These are phyloP conservation scores for Solanum boliviense DNA, from an alignment of 257 asterid genomes.

Conservation along the genomic window DNA sequence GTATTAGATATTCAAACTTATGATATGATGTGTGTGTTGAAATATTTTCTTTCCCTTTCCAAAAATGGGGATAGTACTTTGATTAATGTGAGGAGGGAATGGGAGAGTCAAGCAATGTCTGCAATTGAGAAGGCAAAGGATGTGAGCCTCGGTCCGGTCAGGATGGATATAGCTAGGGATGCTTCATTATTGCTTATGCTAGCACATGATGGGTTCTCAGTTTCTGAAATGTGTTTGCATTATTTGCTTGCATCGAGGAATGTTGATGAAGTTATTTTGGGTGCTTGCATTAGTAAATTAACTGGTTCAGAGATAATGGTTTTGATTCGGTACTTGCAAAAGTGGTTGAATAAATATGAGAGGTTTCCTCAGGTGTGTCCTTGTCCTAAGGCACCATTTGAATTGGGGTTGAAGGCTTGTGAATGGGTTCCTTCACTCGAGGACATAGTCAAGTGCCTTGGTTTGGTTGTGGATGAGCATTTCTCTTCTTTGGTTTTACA, in stretches of 20 bases:
- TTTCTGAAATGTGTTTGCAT: conserved; percentile 76
- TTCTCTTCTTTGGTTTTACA: conserved; percentile 70
- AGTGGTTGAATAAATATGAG: conserved; percentile 78
- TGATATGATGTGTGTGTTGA: conserved; percentile 67
- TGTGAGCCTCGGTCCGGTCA: conserved; percentile 21
- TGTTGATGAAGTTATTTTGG: conserved; percentile 66
- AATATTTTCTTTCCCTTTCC: conserved; percentile 45
- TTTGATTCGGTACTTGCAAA: conserved; percentile 57
- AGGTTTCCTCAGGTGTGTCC: conserved; percentile 71
- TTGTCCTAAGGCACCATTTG: conserved; percentile 49
- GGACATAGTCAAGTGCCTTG: conserved; percentile 42
- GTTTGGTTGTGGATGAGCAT: conserved; percentile 78
- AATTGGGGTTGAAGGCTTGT: conserved; percentile 57
- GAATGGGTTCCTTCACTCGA: conserved; percentile 79
- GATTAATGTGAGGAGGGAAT: conserved; percentile 47
- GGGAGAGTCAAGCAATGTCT: conserved; percentile 72
- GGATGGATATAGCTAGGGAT: conserved; percentile 34
- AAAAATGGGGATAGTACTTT: conserved; percentile 36
- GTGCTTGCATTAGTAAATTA: conserved; percentile 74
- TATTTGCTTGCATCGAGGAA: conserved; percentile 48
- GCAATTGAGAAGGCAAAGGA: conserved; percentile 49
- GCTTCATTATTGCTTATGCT: conserved; percentile 64
- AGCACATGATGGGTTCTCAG: conserved; percentile 67
- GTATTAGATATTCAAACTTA: conserved; percentile 48
- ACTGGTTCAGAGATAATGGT: conserved; percentile 56